Base-by-base conservation (phyloP, 352 stramenopile species). In the Phytopythium mirpurense region DNA sequence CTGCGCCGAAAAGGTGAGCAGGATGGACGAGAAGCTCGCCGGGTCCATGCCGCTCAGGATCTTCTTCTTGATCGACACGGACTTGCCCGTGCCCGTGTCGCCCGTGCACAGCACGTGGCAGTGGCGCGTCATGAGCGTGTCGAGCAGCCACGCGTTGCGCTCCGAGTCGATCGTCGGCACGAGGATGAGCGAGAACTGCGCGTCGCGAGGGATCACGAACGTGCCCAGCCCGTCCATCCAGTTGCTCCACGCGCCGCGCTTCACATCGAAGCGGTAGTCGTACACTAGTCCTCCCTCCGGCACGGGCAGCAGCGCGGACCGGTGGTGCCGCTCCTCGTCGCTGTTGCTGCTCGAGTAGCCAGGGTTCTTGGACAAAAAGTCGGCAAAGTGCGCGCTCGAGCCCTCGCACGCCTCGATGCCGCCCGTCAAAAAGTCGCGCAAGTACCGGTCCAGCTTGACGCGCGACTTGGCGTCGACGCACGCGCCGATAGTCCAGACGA, bases 31-130 rank as follows among this genome's bases (percentile, higher is more conserved):
- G 49, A 94, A 97, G 40, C 64, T 65, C 2, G 43, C 48, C 5
- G 59, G 41, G 34, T 84, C 79, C 47, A 96, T 66, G 10, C 85
- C 86, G 36, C 65, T 84, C 19, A 96, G 48, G 27, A 97, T 72
- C 60, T 97, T 97, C 56, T 96, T 96, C 67, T 97, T 96, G 59
- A 97, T 93, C 2, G 86, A 95, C 5, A 98, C 92, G 2, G 80
- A 96, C 60, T 98, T 98, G 37, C 92, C 92, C n/a, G 92, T 97
- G 16, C 92, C 92, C 11, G 92, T 98, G 35, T 97, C 90, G 50
- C 90, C 90, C 3, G 87, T 96, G 44, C 82, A 94, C 4, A 98
- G 63, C 10, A 97, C 86, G 47, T 98, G 89, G 54, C 88, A 87
- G 51, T 96, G 89, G n/a, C 88, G 75, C 3, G 70, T 69, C 24